Base-by-base conservation (phyloP, 2,329 filamentous ascomycete species). In the Piedraia hortae region DNA sequence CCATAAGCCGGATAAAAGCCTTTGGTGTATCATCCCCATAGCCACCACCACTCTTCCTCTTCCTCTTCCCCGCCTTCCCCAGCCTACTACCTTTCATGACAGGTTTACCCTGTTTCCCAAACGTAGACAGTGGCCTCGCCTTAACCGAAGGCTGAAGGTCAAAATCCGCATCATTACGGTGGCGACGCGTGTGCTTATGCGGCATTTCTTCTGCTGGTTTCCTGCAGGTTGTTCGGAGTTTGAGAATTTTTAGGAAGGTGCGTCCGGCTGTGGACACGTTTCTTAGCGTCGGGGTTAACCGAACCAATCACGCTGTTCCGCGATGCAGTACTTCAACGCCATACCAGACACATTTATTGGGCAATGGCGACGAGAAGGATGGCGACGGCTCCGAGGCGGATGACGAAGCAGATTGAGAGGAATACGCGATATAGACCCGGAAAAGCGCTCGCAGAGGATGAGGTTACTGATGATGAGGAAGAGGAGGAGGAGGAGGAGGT, bases 341-440 rank as follows among this genome's bases (percentile, higher is more conserved):
- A n/a, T n/a, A n/a, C n/a, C n/a, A n/a, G n/a, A n/a, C n/a, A n/a
- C n/a, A n/a, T n/a, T n/a, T n/a, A n/a, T n/a, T n/a, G n/a, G n/a
- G n/a, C n/a, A n/a, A 10, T n/a, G n/a, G n/a, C 24, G 14, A 20
- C 21, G 20, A 22, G 26, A 33, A 42, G 22, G 19, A 59, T 62
- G 58, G 67, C 72, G 29, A 63, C 68, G 7, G 78, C 74, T 44
- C 34, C 37, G n/a, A 35, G 31, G 31, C 72, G 74, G 38, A 90
- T 93, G 74, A 93, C 82, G 30, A 78, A 80, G 30, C 90, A 91
- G 40, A 78, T 75, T 3, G 50, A 69, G 26, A 67, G 66, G 42
- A 73, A 77, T 12, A 62, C 67, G 33, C 72, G 85, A 26, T 72
- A 91, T 38, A 67, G 78, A 26, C 70, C 82, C 9, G 82, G 85